Evolutionary conservation across 2,329 filamentous ascomycete genomes (phyloP), one percentile per base, ranked within the genome.

Genomic region (Sporothrix inflata): DNA sequence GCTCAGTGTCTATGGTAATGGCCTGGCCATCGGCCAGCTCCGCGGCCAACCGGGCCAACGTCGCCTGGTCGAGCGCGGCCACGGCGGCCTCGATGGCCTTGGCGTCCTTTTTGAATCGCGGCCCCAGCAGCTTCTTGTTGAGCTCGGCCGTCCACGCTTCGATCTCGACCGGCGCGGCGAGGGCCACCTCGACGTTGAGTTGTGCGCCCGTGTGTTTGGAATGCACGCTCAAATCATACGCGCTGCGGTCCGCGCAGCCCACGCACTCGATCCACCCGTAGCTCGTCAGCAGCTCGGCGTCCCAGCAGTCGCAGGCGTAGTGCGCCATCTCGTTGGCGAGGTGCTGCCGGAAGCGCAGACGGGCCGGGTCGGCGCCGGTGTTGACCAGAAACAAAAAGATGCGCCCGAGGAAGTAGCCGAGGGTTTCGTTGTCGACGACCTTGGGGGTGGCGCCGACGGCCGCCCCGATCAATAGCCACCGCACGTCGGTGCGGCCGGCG

Each of bases 191-290:
- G 51, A 98, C 96, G 65, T 96, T 86, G 24, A 99, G 87, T 55
- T 94, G 90, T 16, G 92, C 90, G 73, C 94, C 94, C 45, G 96
- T 98, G 85, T 94, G 94, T 84, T 97, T 95, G 80, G 91, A 91
- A 83, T 98, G 96, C 9, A 98, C 94, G 45, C 89, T 92, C 80
- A 98, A 82, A 82, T 99, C 96, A 81, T 97, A 99, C 21, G 96
- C 96, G 80, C 93, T 97, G 78, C 96, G 90, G 81, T 81, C 75
- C 74, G 96, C 96, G 82, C 96, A 98, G 75, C 96, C 96, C 78
- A 98, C 95, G 81, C 95, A 98, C 85, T 99, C 96, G 75, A 98
- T 93, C 96, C 96, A 99, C 81, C 96, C 96, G 78, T 94, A 95
- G 74, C 92, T 94, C 72, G 93, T 98, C 75, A 92, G 86, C 71